Conservation (phyloP, 371 early-diverging fungal species). For the Actinomucor elegans region DNA sequence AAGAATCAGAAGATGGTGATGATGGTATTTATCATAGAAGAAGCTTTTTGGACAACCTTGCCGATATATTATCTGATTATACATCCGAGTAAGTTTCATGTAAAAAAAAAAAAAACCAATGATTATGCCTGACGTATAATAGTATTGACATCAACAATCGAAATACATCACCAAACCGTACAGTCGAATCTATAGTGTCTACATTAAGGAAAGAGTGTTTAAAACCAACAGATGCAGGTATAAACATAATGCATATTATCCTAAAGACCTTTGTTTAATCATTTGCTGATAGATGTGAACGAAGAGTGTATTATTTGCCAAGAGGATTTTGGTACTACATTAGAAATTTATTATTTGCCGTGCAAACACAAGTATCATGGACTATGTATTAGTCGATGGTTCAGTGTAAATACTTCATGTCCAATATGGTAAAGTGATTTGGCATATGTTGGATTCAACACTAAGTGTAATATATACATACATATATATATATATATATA, state of each 20-base stretch:
- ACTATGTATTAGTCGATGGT: slow-evolving; percentile 11
- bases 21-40: neutral
- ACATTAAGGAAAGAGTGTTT: neutral
- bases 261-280: neutral
- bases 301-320: slow-evolving; percentile 22
- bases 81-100: slow-evolving; percentile 2
- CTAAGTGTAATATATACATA: neutral
- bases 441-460: neutral
- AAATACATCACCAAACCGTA: neutral
- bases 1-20: slow-evolving; percentile 10
- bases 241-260: neutral
- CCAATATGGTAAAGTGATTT: slow-evolving; percentile 24
- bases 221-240: slow-evolving; percentile 5
- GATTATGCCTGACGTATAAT: too few relatives aligned
- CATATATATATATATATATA: neutral
- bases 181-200: neutral
- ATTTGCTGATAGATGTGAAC: neutral
- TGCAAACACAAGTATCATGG: slow-evolving; percentile 15
- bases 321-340: slow-evolving; percentile 2
- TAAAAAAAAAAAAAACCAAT: too few relatives aligned
- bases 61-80: slow-evolving; percentile 6
- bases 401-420: slow-evolving; percentile 7
- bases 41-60: slow-evolving; percentile 11
- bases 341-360: slow-evolving; percentile 6
- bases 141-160: neutral